Evolutionary conservation across 1,284 basidiomycete species (phyloP).

Genomic region (Apiotrichum brassicae): DNA sequence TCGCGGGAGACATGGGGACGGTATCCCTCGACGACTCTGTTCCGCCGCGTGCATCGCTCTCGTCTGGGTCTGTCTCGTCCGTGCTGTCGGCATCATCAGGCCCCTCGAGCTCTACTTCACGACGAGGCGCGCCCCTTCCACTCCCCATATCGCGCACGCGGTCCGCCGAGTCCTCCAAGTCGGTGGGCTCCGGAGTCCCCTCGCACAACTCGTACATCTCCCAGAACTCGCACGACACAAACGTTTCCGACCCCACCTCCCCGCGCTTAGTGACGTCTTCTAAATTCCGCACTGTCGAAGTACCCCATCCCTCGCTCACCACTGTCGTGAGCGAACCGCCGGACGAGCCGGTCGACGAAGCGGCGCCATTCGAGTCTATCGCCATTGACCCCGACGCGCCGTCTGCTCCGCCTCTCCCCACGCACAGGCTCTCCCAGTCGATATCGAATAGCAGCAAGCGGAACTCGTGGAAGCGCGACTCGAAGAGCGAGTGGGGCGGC

Average conservation of each 20-base stretch:
- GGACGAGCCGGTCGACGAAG: constrained; percentile 11
- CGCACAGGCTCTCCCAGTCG: background rate
- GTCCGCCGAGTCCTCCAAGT: too few relatives aligned
- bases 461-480: constrained; percentile 2
- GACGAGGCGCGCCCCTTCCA: too few relatives aligned
- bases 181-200: too few relatives aligned
- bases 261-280: background rate
- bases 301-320: background rate
- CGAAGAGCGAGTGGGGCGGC: constrained; percentile 14
- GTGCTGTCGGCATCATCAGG: too few relatives aligned
- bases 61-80: too few relatives aligned
- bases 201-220: background rate
- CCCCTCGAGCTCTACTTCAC: too few relatives aligned
- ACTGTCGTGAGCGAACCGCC: background rate
- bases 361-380: constrained; percentile 37
- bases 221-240: too few relatives aligned
- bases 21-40: too few relatives aligned
- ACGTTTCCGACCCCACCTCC: too few relatives aligned
- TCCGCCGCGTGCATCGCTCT: too few relatives aligned
- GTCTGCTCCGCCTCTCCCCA: background rate
- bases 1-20: too few relatives aligned
- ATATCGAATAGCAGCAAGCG: background rate
- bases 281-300: constrained; percentile 6
- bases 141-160: too few relatives aligned
- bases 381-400: constrained; percentile 16